Evolutionary conservation across 371 early-diverging fungal species (phyloP).

Genomic region (Entomophthora muscae): DNA sequence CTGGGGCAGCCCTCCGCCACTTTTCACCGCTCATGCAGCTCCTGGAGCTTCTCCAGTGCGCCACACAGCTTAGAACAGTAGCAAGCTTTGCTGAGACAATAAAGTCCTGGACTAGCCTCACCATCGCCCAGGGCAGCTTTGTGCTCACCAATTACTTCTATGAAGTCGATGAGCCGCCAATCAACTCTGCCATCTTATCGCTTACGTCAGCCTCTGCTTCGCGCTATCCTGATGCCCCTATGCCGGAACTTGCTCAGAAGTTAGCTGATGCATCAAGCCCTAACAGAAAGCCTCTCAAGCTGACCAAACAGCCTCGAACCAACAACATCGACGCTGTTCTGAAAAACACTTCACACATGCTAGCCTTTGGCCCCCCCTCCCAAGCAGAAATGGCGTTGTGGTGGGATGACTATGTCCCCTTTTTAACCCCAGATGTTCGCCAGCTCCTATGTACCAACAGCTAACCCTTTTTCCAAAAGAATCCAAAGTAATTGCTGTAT

Average conservation of each 20-base stretch:
- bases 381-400: neutral
- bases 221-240: neutral
- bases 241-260: neutral
- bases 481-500: too few relatives aligned
- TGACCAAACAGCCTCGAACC: neutral
- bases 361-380: neutral
- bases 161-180: neutral
- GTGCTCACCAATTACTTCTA: neutral
- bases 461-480: too few relatives aligned
- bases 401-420: neutral
- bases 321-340: neutral
- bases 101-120: neutral
- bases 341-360: neutral
- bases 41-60: conserved; percentile 60
- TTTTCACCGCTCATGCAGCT: conserved; percentile 54
- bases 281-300: too few relatives aligned
- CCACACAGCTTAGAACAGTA: conserved; percentile 28
- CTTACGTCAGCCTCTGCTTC: neutral
- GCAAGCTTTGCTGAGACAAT: neutral
- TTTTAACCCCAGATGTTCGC: too few relatives aligned
- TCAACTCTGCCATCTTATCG: neutral
- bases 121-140: neutral
- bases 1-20: too few relatives aligned
- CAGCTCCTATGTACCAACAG: too few relatives aligned
- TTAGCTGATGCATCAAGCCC: neutral